Conservation (phyloP, 1,284 basidiomycete genomes). For the Heliocybe sulcata region DNA sequence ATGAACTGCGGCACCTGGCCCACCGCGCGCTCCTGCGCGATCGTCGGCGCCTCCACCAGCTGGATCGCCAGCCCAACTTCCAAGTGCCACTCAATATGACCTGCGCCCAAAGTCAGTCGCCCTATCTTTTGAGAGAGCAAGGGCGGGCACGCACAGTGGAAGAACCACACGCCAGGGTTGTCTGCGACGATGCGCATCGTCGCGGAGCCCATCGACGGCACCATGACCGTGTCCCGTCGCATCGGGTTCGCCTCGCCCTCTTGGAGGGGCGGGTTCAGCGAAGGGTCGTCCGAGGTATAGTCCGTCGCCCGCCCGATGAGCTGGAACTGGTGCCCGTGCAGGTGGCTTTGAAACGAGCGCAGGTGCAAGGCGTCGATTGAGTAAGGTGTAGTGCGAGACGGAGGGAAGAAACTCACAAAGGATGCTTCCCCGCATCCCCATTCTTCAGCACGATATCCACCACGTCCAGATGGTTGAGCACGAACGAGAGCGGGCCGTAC, state of each 20-base stretch:
- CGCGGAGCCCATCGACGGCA: constrained; percentile 52
- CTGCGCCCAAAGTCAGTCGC: constrained; percentile 22
- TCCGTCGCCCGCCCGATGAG: constrained; percentile 69
- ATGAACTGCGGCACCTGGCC: constrained; percentile 37
- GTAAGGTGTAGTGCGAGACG: background rate
- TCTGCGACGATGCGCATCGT: constrained; percentile 69
- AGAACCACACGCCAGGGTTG: constrained; percentile 82
- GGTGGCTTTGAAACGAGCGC: constrained; percentile 39
- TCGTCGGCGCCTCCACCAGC: constrained; percentile 70
- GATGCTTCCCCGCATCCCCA: constrained; percentile 69
- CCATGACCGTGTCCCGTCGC: constrained; percentile 72
- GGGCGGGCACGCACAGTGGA: constrained; percentile 52
- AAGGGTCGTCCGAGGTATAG: constrained; percentile 71
- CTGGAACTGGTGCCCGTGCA: constrained; percentile 81
- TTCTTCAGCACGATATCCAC: constrained; percentile 82
- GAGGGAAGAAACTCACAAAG: constrained; percentile 52
- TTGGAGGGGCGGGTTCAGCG: constrained; percentile 74
- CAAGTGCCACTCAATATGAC: constrained; percentile 81
- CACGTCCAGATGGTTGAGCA: constrained; percentile 70
- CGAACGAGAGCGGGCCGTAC: constrained; percentile 76
- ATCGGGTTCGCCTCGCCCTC: constrained; percentile 80
- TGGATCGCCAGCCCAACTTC: constrained; percentile 72
- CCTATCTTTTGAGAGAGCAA: constrained; percentile 1
- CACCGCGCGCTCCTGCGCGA: constrained; percentile 40
- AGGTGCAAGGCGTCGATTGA: background rate